A percentile compares a stretch with the other conserved stretches of the same genome.
phyloP scores from a whole-genome alignment of 2,329 filamentous ascomycete species.

The Botrytis squamosa region DNA sequence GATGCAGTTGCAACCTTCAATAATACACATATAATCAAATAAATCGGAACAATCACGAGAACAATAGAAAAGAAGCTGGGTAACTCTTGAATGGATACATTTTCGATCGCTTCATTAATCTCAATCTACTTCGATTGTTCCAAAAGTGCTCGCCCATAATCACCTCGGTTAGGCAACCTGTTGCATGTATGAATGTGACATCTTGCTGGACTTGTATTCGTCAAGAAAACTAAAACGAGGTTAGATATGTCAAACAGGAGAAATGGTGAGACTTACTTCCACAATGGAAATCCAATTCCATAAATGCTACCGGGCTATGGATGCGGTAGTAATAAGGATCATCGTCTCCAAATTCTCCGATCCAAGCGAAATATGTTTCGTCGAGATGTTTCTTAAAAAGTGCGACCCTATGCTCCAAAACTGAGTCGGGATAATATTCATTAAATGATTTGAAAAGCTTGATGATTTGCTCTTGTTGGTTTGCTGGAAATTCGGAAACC shows the following conservation, averaged over 20 bases:
- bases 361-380: slow-evolving; percentile 82
- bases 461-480: slow-evolving; percentile 55
- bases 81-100: neutral
- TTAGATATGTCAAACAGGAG: slow-evolving; percentile 14
- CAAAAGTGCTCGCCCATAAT: slow-evolving; percentile 59
- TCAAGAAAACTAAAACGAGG: slow-evolving; percentile 60
- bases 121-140: slow-evolving; percentile 19
- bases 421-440: slow-evolving; percentile 60
- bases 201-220: slow-evolving; percentile 69
- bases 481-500: slow-evolving; percentile 48
- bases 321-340: slow-evolving; percentile 78
- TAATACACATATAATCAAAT: neutral
- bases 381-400: slow-evolving; percentile 55
- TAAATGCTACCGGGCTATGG: slow-evolving; percentile 70
- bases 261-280: slow-evolving; percentile 44
- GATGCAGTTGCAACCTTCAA: neutral
- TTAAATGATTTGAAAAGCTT: slow-evolving; percentile 63
- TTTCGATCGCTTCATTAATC: neutral
- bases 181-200: slow-evolving; percentile 78
- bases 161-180: slow-evolving; percentile 70
- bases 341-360: slow-evolving; percentile 63
- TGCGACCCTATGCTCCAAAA: slow-evolving; percentile 54
- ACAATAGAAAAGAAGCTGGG: neutral
- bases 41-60: neutral
- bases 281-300: slow-evolving; percentile 79